phyloP scores from a whole-genome alignment of 805 yeast genomes.

The Blastobotrys chiropterorum region DNA sequence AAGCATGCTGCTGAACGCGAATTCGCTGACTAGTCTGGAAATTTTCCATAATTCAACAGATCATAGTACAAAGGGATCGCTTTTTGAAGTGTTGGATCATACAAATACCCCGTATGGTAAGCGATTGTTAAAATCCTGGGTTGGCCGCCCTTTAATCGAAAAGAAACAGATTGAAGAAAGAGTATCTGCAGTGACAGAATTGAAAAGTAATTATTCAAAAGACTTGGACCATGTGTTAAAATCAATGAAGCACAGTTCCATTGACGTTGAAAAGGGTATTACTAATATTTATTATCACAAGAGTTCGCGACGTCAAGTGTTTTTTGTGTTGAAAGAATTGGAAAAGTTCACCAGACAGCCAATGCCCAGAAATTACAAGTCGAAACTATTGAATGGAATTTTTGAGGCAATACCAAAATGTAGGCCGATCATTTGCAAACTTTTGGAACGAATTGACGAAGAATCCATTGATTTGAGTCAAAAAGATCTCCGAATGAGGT shows the following conservation, averaged over 20 bases:
- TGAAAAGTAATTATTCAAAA: slow-evolving; percentile 1
- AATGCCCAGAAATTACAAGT: slow-evolving; percentile 20
- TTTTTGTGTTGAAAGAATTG: slow-evolving; percentile 44
- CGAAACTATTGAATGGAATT: slow-evolving; percentile 34
- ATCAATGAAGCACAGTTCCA: slow-evolving; percentile 33
- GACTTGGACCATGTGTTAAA: slow-evolving; percentile 7
- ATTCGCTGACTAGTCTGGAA: slow-evolving; percentile 66
- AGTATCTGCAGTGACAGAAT: slow-evolving; percentile 46
- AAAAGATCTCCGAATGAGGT: background rate
- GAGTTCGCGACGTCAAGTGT: slow-evolving; percentile 55
- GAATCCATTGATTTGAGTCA: slow-evolving; percentile 6
- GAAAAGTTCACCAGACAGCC: slow-evolving; percentile 27
- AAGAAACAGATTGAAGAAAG: slow-evolving; percentile 53
- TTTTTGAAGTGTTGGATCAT: slow-evolving; percentile 75
- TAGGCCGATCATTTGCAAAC: slow-evolving; percentile 26
- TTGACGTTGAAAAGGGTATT: slow-evolving; percentile 53
- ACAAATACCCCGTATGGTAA: slow-evolving; percentile 75
- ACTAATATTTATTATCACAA: slow-evolving; percentile 55
- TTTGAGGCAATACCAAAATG: slow-evolving; percentile 36
- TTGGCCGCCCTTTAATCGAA: slow-evolving; percentile 61
- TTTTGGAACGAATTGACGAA: slow-evolving; percentile 21
- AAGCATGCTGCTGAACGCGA: slow-evolving; percentile 53
- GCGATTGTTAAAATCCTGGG: slow-evolving; percentile 64
- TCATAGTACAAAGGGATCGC: slow-evolving; percentile 53
- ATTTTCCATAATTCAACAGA: slow-evolving; percentile 63